phyloP scores from a whole-genome alignment of 2,329 filamentous ascomycete genomes.

The Trichophyton rubrum region DNA sequence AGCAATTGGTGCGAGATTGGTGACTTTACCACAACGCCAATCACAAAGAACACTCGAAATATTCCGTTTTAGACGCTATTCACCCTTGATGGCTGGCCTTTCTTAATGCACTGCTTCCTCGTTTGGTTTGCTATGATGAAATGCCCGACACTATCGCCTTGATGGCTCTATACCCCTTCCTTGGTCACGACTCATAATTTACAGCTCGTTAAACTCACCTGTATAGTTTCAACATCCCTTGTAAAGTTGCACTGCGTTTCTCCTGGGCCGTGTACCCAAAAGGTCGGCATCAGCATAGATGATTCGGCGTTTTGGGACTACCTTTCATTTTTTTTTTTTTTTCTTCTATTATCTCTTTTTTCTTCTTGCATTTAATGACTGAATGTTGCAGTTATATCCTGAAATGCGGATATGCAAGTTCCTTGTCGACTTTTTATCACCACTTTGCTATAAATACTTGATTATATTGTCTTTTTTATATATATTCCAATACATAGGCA shows the following conservation, averaged over 20 bases:
- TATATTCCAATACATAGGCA: background rate
- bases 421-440: background rate
- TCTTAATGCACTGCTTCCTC: background rate
- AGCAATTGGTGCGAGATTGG: constrained; percentile 53
- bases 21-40: constrained; percentile 3
- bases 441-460: background rate
- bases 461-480: background rate
- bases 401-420: background rate
- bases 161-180: background rate
- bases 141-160: background rate
- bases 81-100: background rate
- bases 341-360: background rate
- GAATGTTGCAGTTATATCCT: background rate
- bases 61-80: background rate
- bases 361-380: background rate
- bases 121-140: constrained; percentile 3
- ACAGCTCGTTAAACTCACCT: background rate
- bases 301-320: background rate
- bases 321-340: background rate
- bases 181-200: background rate
- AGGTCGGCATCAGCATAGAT: background rate
- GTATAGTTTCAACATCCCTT: background rate
- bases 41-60: background rate
- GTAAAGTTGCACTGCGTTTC: background rate
- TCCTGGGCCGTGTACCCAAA: background rate